Base-by-base conservation (phyloP, 441 rosid species). In the Jatropha podagrica region DNA sequence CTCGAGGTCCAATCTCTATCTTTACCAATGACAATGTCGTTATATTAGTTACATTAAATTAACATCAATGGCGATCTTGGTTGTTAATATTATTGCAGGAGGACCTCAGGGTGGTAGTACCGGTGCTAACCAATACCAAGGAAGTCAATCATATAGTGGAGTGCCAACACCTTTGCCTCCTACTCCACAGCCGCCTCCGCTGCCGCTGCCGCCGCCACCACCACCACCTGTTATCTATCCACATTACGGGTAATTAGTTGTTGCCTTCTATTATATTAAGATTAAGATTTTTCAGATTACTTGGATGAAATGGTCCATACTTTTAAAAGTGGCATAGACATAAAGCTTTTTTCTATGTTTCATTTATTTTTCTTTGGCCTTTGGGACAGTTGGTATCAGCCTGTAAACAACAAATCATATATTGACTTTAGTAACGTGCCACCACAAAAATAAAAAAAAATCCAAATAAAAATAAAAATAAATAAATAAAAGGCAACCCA, bases 181-280 rank as follows among this genome's bases (percentile, higher is more conserved):
- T 51, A 60, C 72, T 12, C 79, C 75, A 0, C 61, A 74, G 0
- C 70, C 74, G 0, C 79, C 71, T 0, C 64, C 58, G 0, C 77
- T 59, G 8, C 80, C 83, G 4, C 89, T 85, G 2, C 88, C 91
- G 3, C 89, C 85, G 2, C 88, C 91, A 3, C 88, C 91, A 6
- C 78, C 88, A 0, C 89, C 87, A 27, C 90, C 91, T 49, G 81
- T 92, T 78, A 75, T 92, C 64, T 92, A 90, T 89, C 88, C 94
- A 32, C 82, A 85, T 69, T 92, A 87, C 79, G 95, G 97, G 97
- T 44, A 44, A 44, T 94, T 60, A 83, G 92, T 79, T n/a, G 67
- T 55, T 63, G 8, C 12, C 20, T 55, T 73, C 44, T 42, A 8
- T 23, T 44, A 54, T 46, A 54, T 14, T 15, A 11, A 37, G 10